Base-by-base conservation (phyloP, 2,329 filamentous ascomycete species). In the Hymenoscyphus linearis region DNA sequence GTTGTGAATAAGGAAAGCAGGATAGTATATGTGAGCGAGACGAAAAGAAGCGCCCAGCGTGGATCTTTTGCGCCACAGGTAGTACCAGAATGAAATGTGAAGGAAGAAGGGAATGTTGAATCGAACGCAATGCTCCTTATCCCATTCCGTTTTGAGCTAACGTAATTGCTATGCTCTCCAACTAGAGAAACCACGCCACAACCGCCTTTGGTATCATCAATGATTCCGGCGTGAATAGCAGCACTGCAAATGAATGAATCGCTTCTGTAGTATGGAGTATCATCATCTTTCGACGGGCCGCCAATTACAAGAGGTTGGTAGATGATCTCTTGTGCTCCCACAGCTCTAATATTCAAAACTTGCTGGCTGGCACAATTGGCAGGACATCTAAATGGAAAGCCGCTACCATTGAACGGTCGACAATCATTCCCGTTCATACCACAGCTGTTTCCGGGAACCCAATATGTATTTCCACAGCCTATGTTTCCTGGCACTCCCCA, bases 171-270 rank as follows among this genome's bases (percentile, higher is more conserved):
- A 60, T 85, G 83, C 59, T 86, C 81, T 25, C 93, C 93, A 25
- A 90, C 80, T 40, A 95, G 80, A 59, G 84, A 82, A 35, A 95
- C 82, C 2, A 96, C 90, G 61, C 92, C 92, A 68, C 92, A 96
- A 1, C 92, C 92, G 40, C 92, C 92, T 34, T 83, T 78, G 0
- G 79, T 76, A 69, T 92, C 85, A 37, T 83, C 84, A 63, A 96
- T 84, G 68, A 93, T 80, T 22, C 91, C 92, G 0, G 91, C 86
- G 71, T 96, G 92, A 56, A 96, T 90, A 36, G 91, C 92, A 13
- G 92, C 82, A 62, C 86, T 87, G 71, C 92, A 96, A 59, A 96
- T 87, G 75, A 90, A 96, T 14, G 91, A 96, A 74, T 96, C 92
- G 10, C 89, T 91, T 18, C 95, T 88, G 73, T 98, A 98, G 25